Evolutionary conservation across 371 early-diverging fungal genomes (phyloP), one percentile per base, ranked within the genome.

Genomic region (Syncephalastrum racemosum): DNA sequence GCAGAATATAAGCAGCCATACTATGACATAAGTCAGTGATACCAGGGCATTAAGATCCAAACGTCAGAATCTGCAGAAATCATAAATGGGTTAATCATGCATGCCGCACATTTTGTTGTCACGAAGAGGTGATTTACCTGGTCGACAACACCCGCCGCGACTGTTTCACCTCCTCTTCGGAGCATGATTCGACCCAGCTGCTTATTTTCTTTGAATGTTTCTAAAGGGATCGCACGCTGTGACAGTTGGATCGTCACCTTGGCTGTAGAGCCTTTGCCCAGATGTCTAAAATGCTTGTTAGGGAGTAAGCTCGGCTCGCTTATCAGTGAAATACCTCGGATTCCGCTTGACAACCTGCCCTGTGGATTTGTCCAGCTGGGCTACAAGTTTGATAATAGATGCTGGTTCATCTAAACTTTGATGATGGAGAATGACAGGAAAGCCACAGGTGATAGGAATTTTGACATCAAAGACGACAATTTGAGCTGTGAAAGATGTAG

Each of bases 391-490:
- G 7, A 81, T 70, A n/a, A 98, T 70, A 1, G 72, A 70, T 1
- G 87, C 94, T 1, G 94, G 88, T 44, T 93, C 91, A 56, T 87
- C 85, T 23, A 90, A 71, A 59, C 89, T 88, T 56, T 89, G 90
- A 46, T 89, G 83, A 68, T 96, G 93, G 51, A 96, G 70, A 14
- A 93, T 82, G 39, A 88, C 85, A 5, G 91, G 90, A 54, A 85
- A 92, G 19, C 98, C 98, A n/a, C 85, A 85, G 12, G 97, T 98
- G 23, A 98, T 85, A 0, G 96, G 96, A 22, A 90, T 81, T 44
- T 81, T 82, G 39, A 91, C 76, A 57, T 98, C 96, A 82, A 97
- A 95, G 7, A 95, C 91, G 6, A 95, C 89, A 47, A 98, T 90
- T 64, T 90, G 90, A 6, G 92, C 95, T 12, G 80, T 79, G 62